Evolutionary conservation across 1,284 basidiomycete species (phyloP), one percentile per base, ranked within the genome.

Genomic region (Pseudomicrostroma phylloplanum): DNA sequence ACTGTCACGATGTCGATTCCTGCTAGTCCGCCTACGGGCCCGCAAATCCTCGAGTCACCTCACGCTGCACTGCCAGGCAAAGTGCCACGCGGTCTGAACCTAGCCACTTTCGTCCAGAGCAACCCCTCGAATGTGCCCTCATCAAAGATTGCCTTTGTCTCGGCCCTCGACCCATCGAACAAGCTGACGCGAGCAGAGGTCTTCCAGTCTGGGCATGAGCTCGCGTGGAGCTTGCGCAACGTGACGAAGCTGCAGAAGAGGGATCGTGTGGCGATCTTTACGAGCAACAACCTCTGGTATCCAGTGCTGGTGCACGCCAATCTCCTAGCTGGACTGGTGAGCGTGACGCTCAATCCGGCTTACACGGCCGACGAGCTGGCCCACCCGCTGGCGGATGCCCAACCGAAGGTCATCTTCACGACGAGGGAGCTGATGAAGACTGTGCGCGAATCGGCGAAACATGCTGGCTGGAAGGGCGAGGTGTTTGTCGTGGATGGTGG

Each of bases 351-450:
- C 48, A 78, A 74, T 54, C 70, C 74, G 11, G 69, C 68, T 2
- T 78, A 78, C 26, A 66, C 66, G 9, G 51, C 71, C n/a, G 74
- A 77, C 23, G 76, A 78, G 68, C 60, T 78, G 12, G 65, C 59
- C 13, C 74, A 75, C 54, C 76, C 74, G 8, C 6, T 78, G 17
- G 59, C 61, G 12, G 74, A 78, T 43, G 66, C 73, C 11, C 66
- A 69, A 17, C 60, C 72, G 17, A 55, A 71, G 59, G 71, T 67
- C 57, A 61, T 74, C 41, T 67, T 77, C 55, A 69, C 66, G 15
- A 69, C 72, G 60, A 72, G 70, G 54, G 63, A 64, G 13, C 57
- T 69, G 41, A 39, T 73, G 11, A 56, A 53, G 39, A 67, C 56
- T 12, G 74, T 72, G 2, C 58, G 67, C 11, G 60, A 74, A 41